These are phyloP conservation scores for Apophysomyces trapeziformis DNA, from an alignment of 371 early-diverging fungal genomes.

Conservation along the genomic window DNA sequence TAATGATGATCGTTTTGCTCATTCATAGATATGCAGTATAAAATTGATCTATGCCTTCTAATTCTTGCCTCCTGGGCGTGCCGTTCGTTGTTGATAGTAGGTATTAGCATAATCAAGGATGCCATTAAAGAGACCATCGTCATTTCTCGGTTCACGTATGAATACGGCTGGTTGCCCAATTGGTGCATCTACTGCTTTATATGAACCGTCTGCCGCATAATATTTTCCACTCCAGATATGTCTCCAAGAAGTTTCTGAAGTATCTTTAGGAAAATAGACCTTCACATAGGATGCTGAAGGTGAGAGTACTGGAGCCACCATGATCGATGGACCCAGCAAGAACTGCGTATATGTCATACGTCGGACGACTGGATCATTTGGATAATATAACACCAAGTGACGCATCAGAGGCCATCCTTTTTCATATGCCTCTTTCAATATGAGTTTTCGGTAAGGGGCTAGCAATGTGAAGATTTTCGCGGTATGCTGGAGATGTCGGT, in stretches of 20 bases:
- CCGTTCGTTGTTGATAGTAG: slow-evolving; percentile 2
- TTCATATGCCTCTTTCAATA: slow-evolving; percentile 50
- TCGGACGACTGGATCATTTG: slow-evolving; percentile 38
- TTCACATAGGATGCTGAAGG: slow-evolving; percentile 48
- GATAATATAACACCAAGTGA: slow-evolving; percentile 55
- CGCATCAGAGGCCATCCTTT: slow-evolving; percentile 59
- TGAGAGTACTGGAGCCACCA: slow-evolving; percentile 42
- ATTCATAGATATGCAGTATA: background rate
- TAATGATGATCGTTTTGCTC: background rate
- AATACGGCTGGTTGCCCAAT: slow-evolving; percentile 52
- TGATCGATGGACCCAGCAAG: slow-evolving; percentile 35
- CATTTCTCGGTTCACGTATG: slow-evolving; percentile 48
- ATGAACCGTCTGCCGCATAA: slow-evolving; percentile 43
- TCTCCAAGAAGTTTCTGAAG: slow-evolving; percentile 34
- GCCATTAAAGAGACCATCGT: slow-evolving; percentile 39
- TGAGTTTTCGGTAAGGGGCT: slow-evolving; percentile 38
- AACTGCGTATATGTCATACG: slow-evolving; percentile 43
- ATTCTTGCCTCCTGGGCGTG: slow-evolving; percentile 5
- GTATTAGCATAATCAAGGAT: slow-evolving; percentile 37
- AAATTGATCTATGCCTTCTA: background rate
- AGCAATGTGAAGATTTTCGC: slow-evolving; percentile 41
- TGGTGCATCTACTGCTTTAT: slow-evolving; percentile 44
- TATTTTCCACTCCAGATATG: slow-evolving; percentile 52
- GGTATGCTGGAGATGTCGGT: slow-evolving; percentile 40
- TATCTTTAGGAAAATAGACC: slow-evolving; percentile 47